Percentiles rank a stretch among this genome's conserved stretches.
Conservation (phyloP, 768 basidiomycete genomes). For the Lactifluus piperatus region DNA sequence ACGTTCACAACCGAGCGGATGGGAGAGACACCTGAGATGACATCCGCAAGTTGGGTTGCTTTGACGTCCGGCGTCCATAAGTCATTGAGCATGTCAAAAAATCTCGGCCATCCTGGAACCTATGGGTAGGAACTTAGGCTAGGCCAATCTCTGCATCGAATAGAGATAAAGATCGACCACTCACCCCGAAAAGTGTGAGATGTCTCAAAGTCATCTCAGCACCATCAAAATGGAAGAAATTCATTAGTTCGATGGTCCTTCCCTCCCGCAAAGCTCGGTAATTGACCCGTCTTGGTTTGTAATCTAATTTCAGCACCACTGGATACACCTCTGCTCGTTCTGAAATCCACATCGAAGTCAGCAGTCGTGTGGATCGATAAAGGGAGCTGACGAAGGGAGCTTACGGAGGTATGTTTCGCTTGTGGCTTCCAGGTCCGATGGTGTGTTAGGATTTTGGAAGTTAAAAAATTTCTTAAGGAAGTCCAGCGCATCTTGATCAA, state of each 20-base stretch:
- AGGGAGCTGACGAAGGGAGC: slow-evolving; percentile 29
- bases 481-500: slow-evolving; percentile 97
- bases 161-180: slow-evolving; percentile 25
- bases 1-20: slow-evolving; percentile 97
- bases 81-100: slow-evolving; percentile 91
- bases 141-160: background rate
- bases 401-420: slow-evolving; percentile 69
- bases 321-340: slow-evolving; percentile 95
- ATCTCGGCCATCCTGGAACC: slow-evolving; percentile 87
- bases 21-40: slow-evolving; percentile 93
- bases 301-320: slow-evolving; percentile 91
- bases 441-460: slow-evolving; percentile 58
- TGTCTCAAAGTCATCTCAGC: slow-evolving; percentile 97
- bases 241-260: slow-evolving; percentile 94
- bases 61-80: slow-evolving; percentile 99
- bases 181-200: slow-evolving; percentile 82
- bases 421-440: slow-evolving; percentile 29
- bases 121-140: slow-evolving; percentile 28
- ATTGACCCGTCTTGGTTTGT: slow-evolving; percentile 95
- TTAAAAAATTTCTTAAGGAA: slow-evolving; percentile 96
- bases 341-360: slow-evolving; percentile 25
- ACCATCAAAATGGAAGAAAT: slow-evolving; percentile 99
- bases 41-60: slow-evolving; percentile 93
- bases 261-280: slow-evolving; percentile 87
- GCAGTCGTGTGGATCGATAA: background rate